phyloP scores from a whole-genome alignment of 768 basidiomycete genomes.

The Gymnopilus junonius region DNA sequence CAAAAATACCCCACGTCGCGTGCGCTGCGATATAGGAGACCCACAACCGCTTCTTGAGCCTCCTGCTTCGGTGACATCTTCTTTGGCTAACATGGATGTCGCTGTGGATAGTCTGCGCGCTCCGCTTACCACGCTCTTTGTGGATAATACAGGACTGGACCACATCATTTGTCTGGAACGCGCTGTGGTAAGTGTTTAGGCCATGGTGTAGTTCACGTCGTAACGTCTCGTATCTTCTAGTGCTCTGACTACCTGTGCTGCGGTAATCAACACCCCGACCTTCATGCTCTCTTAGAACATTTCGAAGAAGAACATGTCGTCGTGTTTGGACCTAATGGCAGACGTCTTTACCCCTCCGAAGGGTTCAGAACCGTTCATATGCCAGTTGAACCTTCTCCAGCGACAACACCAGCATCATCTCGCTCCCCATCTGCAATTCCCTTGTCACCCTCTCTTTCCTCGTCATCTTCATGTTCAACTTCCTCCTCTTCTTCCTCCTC shows the following conservation, averaged over 20 bases:
- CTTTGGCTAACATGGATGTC: background rate
- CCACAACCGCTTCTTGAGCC: too few species aligned
- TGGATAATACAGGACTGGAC: conserved; percentile 24
- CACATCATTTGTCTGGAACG: conserved; percentile 33
- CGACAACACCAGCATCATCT: conserved; percentile 23
- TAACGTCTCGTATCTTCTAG: conserved; percentile 31
- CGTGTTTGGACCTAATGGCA: conserved; percentile 53
- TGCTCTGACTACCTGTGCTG: conserved; percentile 92
- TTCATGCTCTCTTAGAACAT: conserved; percentile 79
- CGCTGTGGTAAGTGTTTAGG: conserved; percentile 26
- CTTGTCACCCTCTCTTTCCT: conserved; percentile 21
- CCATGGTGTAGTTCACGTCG: background rate
- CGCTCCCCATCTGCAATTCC: conserved; percentile 6
- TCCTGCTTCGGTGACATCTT: background rate
- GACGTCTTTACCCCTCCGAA: conserved; percentile 34
- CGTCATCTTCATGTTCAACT: conserved; percentile 4
- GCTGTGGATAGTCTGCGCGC: background rate
- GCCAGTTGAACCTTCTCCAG: conserved; percentile 7
- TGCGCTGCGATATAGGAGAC: too few species aligned
- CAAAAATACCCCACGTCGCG: background rate
- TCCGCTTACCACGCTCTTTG: conserved; percentile 6
- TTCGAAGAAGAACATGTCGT: conserved; percentile 91
- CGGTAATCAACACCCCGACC: conserved; percentile 63
- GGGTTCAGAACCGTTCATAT: background rate
- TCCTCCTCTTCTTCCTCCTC: background rate